These are phyloP conservation scores for Nemania sp. DNA, from an alignment of 2,329 filamentous ascomycete species.

Conservation along the genomic window DNA sequence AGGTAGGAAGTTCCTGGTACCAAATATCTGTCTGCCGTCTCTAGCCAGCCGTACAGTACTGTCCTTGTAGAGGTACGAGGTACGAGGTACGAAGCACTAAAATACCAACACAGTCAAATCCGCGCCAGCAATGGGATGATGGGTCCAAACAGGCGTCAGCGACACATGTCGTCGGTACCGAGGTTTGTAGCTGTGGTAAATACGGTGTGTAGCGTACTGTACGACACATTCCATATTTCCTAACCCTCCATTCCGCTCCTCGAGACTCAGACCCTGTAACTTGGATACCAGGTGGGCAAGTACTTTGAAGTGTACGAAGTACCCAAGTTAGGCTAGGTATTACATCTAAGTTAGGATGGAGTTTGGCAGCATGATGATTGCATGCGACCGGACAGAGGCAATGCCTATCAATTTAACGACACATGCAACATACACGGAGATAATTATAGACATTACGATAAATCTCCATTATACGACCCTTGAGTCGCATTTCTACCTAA, in stretches of 20 bases:
- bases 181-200: not conserved
- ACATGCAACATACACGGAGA: not conserved
- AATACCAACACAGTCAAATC: too few species aligned
- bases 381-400: not conserved
- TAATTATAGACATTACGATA: not conserved
- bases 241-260: not conserved
- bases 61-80: not conserved
- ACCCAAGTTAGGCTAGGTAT: too few species aligned
- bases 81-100: too few species aligned
- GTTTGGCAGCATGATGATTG: not conserved
- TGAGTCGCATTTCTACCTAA: slow-evolving; percentile 11
- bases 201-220: not conserved
- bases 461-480: not conserved
- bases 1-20: too few species aligned
- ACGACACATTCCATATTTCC: slow-evolving; percentile 9
- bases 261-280: not conserved
- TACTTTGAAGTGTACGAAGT: too few species aligned
- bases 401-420: slow-evolving; percentile 4
- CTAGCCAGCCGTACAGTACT: not conserved
- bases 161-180: too few species aligned
- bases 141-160: too few species aligned
- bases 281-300: too few species aligned
- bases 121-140: too few species aligned
- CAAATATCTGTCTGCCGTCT: too few species aligned
- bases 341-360: too few species aligned